Evolutionary conservation across 331 rosid genomes (phyloP), one percentile per base, ranked within the genome.

Genomic region (Cucumis variabilis): DNA sequence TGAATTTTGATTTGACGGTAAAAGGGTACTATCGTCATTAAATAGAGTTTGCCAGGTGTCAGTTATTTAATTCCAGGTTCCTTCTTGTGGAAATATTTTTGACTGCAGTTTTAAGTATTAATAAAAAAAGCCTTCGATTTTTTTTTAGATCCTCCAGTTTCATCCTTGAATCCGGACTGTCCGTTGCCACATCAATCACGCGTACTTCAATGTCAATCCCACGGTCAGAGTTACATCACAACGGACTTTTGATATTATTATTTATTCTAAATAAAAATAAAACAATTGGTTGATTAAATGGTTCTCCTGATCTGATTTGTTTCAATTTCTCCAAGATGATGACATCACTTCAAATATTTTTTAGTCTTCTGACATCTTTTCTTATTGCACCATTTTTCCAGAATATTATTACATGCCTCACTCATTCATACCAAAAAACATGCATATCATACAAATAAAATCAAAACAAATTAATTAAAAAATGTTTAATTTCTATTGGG

Each of bases 21-120:
- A 86, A n/a, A 83, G 92, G 96, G 88, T 0, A 60, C 44, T 86
- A 9, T 41, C 82, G 94, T 92, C 91, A 92, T 90, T 90, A 13
- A 37, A 2, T 13, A 44, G 48, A 12, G 1, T 12, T 2, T 1
- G 15, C 73, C 86, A 82, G 73, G 86, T 63, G 86, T 62, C 58
- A 23, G 21, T 13, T 7, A 0, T 19, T 17, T 27, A 44, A 58
- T 20, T 3, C 11, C 21, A 19, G 14, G 69, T 82, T 82, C 72
- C 85, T 63, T 37, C 23, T 82, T 33, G 85, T 60, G 73, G 58
- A 37, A 82, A 62, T 65, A 82, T 62, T 62, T 28, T 33, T 62
- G 73, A 0, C 87, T 84, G 46, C 62, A 75, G 89, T 89, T 87
- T 87, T 83, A 77, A 69, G 19, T 67, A 58, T 4, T 58, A 37